Evolutionary conservation across 441 rosid species (phyloP), one percentile per base, ranked within the genome.

Genomic region (Pelargonium hybrid): DNA sequence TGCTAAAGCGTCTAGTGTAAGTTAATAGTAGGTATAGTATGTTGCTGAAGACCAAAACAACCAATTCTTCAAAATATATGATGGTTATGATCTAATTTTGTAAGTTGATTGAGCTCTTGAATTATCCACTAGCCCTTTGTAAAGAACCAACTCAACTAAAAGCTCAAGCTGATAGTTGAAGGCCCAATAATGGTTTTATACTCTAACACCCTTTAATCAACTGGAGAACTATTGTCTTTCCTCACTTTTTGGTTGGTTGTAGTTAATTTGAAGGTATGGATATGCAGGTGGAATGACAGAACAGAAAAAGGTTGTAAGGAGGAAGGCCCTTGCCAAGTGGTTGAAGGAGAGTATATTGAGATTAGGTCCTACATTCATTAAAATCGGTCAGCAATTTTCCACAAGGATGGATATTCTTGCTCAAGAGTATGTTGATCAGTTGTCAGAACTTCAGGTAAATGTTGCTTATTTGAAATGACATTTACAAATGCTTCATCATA

Each of bases 371-470:
- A 94, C 99, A 5, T 94, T 94, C 82, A 94, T 94, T 74, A 94
- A 94, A 86, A 85, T 92, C 77, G 99, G 99, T 18, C 99, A 94
- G 80, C 99, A 91, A 71, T 91, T 94, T 62, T 94, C 99, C 72
- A 94, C 99, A 20, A 88, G 99, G 83, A 97, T 91, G 0, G 99
- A 94, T 73, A 94, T 94, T 78, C 97, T 94, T 82, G 88, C 97
- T 79, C 97, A 94, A 79, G 99, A 94, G 75, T 94, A 90, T 77
- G 97, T 94, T 74, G 99, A 94, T 83, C 97, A 91, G 68, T 77
- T 94, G 78, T 87, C 99, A 14, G 99, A 91, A 76, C 92, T 94
- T 82, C 99, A 94, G 97, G 97, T 94, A 71, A 79, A 4, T 50
- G 57, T 69, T 31, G 57, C 65, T 78, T 17, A 43, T 48, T 65